Evolutionary conservation across 257 asterid genomes (phyloP).

Genomic region (Nicotiana noctiflora): DNA sequence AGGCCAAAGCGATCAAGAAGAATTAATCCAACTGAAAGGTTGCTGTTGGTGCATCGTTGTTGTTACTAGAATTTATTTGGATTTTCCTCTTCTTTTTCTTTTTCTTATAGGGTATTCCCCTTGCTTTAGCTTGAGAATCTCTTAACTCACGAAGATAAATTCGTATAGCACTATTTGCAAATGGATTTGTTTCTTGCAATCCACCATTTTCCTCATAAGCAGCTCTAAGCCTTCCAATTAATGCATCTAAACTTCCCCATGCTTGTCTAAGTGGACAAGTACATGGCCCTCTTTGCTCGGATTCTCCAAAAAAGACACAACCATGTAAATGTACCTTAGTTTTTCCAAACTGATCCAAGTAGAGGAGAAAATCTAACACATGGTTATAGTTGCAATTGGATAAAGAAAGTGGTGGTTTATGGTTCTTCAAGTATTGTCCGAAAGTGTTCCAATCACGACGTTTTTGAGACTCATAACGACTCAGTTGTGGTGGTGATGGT

Average conservation of each 20-base stretch:
- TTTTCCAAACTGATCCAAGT: slow-evolving; percentile 85
- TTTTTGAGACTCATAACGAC: slow-evolving; percentile 81
- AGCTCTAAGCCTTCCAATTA: slow-evolving; percentile 73
- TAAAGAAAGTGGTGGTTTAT: slow-evolving; percentile 63
- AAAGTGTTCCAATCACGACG: slow-evolving; percentile 94
- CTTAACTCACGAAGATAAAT: slow-evolving; percentile 58
- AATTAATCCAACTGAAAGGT: background rate
- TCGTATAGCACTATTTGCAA: slow-evolving; percentile 69
- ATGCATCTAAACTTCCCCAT: slow-evolving; percentile 90
- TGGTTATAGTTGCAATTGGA: slow-evolving; percentile 65
- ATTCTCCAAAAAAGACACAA: slow-evolving; percentile 64
- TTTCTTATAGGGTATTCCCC: slow-evolving; percentile 84
- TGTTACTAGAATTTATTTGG: slow-evolving; percentile 12
- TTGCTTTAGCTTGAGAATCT: slow-evolving; percentile 76
- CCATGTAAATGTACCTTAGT: slow-evolving; percentile 80
- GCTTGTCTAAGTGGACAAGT: slow-evolving; percentile 73
- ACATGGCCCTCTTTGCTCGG: slow-evolving; percentile 75
- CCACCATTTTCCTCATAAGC: slow-evolving; percentile 92
- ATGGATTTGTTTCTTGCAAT: slow-evolving; percentile 64
- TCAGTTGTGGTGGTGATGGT: slow-evolving; percentile 34
- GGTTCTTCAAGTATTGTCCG: slow-evolving; percentile 74
- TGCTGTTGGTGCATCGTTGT: slow-evolving; percentile 14
- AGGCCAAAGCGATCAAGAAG: background rate
- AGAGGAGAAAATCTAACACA: slow-evolving; percentile 64
- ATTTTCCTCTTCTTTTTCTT: slow-evolving; percentile 60